Conservation (phyloP, 2,329 filamentous ascomycete genomes). For the Onygena corvina region DNA sequence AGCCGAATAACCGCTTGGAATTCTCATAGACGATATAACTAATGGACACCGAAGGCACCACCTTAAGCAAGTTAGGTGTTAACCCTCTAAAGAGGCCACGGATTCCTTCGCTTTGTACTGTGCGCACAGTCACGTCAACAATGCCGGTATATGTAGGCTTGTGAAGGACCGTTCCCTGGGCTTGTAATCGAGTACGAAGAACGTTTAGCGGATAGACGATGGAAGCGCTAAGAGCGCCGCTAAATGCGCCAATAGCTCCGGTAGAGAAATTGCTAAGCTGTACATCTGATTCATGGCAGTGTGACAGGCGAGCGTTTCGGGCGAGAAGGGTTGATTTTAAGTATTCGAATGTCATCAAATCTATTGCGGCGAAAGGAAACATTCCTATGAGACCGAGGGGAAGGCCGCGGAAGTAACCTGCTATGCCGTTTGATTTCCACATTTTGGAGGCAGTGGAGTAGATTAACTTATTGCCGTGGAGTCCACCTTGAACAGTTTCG, state of each 20-base stretch:
- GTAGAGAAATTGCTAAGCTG: slow-evolving; percentile 69
- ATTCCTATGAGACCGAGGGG: slow-evolving; percentile 91
- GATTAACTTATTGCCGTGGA: slow-evolving; percentile 72
- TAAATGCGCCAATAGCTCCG: slow-evolving; percentile 78
- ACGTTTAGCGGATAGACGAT: slow-evolving; percentile 93
- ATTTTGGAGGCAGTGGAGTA: slow-evolving; percentile 74
- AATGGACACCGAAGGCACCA: slow-evolving; percentile 89
- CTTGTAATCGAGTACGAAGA: slow-evolving; percentile 80
- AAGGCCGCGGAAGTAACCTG: slow-evolving; percentile 77
- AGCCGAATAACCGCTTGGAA: slow-evolving; percentile 57
- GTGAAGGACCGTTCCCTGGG: slow-evolving; percentile 86
- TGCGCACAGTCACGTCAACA: slow-evolving; percentile 74
- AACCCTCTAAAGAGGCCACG: slow-evolving; percentile 87
- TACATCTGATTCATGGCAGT: slow-evolving; percentile 73
- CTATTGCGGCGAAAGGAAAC: slow-evolving; percentile 95
- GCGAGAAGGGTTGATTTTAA: slow-evolving; percentile 63
- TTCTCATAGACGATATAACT: slow-evolving; percentile 92
- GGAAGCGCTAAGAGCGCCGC: slow-evolving; percentile 83
- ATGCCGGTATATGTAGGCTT: slow-evolving; percentile 83
- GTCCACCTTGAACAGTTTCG: slow-evolving; percentile 75
- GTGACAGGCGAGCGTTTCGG: slow-evolving; percentile 55
- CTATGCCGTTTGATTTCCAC: slow-evolving; percentile 61
- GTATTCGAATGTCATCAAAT: slow-evolving; percentile 89
- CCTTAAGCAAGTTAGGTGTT: slow-evolving; percentile 90
- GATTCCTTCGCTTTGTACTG: slow-evolving; percentile 67